These are phyloP conservation scores for Arachis monticola DNA, from an alignment of 331 rosid species.

Conservation along the genomic window DNA sequence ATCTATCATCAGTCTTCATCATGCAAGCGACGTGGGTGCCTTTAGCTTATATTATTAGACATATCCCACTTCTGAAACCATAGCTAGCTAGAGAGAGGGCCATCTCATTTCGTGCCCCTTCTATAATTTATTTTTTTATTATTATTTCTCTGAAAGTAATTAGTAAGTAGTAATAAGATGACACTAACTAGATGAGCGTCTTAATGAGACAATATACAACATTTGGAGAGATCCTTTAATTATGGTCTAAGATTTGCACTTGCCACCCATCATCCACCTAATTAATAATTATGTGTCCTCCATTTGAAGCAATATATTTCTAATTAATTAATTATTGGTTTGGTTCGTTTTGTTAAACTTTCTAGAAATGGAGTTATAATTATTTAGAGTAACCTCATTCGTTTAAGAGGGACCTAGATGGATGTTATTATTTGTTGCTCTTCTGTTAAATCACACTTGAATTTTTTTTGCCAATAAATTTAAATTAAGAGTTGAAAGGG, in stretches of 20 bases:
- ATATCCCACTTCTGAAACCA: constrained; percentile 40
- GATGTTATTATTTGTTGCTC: constrained; percentile 23
- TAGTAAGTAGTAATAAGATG: background rate
- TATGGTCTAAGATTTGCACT: constrained; percentile 1
- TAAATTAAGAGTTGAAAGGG: constrained; percentile 35
- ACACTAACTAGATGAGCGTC: background rate
- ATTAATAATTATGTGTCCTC: background rate
- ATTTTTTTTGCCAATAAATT: background rate
- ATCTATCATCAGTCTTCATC: constrained; percentile 39
- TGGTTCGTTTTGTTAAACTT: background rate
- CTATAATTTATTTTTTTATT: too few species aligned
- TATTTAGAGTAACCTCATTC: background rate
- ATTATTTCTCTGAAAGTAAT: too few species aligned
- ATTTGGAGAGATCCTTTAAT: background rate
- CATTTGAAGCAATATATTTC: constrained; percentile 20
- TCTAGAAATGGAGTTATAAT: background rate
- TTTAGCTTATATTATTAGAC: constrained; percentile 31
- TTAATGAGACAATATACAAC: background rate
- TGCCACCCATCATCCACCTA: constrained; percentile 8
- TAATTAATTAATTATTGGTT: background rate
- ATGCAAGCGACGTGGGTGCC: constrained; percentile 33
- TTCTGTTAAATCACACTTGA: constrained; percentile 36
- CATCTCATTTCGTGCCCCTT: constrained; percentile 21
- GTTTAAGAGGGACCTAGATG: constrained; percentile 34
- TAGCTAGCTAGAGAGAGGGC: constrained; percentile 14